A percentile compares a stretch with the other conserved stretches of the same genome.
phyloP scores from a whole-genome alignment of 169 alveolate genomes.

The Plasmodium blacklocki region DNA sequence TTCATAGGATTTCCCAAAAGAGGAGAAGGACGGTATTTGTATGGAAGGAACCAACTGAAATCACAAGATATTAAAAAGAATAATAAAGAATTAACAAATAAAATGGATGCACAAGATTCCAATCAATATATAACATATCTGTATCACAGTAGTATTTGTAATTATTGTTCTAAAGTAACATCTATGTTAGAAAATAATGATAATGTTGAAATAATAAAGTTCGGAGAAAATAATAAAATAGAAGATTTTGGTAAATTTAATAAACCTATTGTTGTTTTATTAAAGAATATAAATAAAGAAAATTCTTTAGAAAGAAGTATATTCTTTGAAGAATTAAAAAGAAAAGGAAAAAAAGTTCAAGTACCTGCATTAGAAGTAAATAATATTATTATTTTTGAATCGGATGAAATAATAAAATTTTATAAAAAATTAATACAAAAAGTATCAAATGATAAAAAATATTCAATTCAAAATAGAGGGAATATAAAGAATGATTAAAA shows the following conservation, averaged over 20 bases:
- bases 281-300: conserved; percentile 50
- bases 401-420: conserved; percentile 55
- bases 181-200: conserved; percentile 17
- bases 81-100: conserved; percentile 20
- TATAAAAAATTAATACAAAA: neutral
- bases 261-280: conserved; percentile 59
- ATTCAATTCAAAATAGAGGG: too few species aligned
- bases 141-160: conserved; percentile 31
- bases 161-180: conserved; percentile 27
- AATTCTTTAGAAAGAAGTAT: conserved; percentile 26
- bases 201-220: conserved; percentile 15
- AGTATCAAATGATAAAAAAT: too few species aligned
- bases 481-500: too few species aligned
- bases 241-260: conserved; percentile 35
- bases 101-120: conserved; percentile 2
- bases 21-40: neutral
- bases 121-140: conserved; percentile 30
- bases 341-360: conserved; percentile 41
- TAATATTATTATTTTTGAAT: conserved; percentile 39
- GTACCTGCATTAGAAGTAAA: conserved; percentile 42
- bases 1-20: conserved; percentile 36
- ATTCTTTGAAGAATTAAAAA: conserved; percentile 18
- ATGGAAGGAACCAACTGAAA: neutral
- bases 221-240: conserved; percentile 29
- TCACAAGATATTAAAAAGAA: neutral